Base-by-base conservation (phyloP, 2,329 filamentous ascomycete species). In the Colletotrichum lupini region DNA sequence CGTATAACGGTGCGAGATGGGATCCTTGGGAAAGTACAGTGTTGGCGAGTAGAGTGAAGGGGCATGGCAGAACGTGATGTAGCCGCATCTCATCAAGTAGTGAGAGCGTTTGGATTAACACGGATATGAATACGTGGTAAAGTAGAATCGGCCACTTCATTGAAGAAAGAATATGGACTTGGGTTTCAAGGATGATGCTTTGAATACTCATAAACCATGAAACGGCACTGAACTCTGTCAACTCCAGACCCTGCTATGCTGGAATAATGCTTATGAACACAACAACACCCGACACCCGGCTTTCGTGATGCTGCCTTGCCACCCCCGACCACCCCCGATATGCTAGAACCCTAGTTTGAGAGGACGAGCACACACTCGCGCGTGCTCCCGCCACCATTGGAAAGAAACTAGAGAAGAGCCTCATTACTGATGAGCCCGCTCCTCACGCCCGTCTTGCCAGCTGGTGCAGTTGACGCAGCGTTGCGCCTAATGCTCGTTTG, bases 371-470 rank as follows among this genome's bases (percentile, higher is more conserved):
- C n/a, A n/a, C n/a, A n/a, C n/a, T n/a, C n/a, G n/a, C n/a, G n/a
- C n/a, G n/a, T n/a, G n/a, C n/a, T n/a, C n/a, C n/a, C n/a, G n/a
- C n/a, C n/a, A n/a, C n/a, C n/a, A n/a, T n/a, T n/a, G n/a, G n/a
- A n/a, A n/a, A n/a, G n/a, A n/a, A n/a, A 55, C 8, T n/a, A 5
- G 35, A 12, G 61, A 9, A 55, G 11, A 5, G 4, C 19, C 26
- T 3, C 8, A 26, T 35, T 12, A 75, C 32, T 70, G 72, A 30
- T 63, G 53, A 42, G 56, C 24, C 14, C 75, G 73, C 28, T 88
- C 86, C 75, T 88, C 87, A 65, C 87, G 80, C 1, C 87, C 87
- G 73, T 88, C 87, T 22, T 85, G 82, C 86, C 87, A 88, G 76
- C 85, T 87, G 12, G 85, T 87, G 76, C 86, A 88, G 70, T 87